Conservation (phyloP, 2,329 filamentous ascomycete species). For the Cytospora piceicola region DNA sequence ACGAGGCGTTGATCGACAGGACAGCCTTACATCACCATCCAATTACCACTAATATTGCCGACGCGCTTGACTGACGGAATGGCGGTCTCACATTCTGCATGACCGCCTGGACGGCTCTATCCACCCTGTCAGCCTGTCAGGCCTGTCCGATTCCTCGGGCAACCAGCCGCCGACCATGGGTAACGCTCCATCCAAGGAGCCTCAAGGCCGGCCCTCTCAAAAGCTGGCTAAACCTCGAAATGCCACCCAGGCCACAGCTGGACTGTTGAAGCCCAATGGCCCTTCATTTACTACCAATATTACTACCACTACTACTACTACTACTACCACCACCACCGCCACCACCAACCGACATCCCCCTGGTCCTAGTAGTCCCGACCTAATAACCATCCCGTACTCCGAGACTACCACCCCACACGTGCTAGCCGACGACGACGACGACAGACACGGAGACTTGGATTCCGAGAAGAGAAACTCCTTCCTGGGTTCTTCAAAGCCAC, state of each 20-base stretch:
- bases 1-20: constrained; percentile 8
- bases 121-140: constrained; percentile 1
- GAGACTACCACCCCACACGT: constrained; percentile 17
- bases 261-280: constrained; percentile 18
- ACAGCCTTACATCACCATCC: constrained; percentile 23
- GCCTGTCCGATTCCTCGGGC: constrained; percentile 17
- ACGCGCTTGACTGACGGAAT: constrained; percentile 26
- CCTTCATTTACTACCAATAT: background rate
- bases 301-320: background rate
- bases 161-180: constrained; percentile 26
- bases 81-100: constrained; percentile 25
- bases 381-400: constrained; percentile 29
- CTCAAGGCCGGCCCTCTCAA: constrained; percentile 26
- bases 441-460: constrained; percentile 33
- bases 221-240: constrained; percentile 28
- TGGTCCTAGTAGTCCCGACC: constrained; percentile 12
- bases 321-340: background rate
- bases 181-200: constrained; percentile 28
- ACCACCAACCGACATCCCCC: background rate
- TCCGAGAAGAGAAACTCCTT: constrained; percentile 20
- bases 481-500: constrained; percentile 23
- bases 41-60: constrained; percentile 2
- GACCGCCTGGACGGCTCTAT: constrained; percentile 14
- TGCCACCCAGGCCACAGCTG: constrained; percentile 14
- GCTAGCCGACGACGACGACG: constrained; percentile 11